Evolutionary conservation across 23 red algal species (phyloP), one percentile per base, ranked within the genome.

Genomic region (Agarophyton chilense): DNA sequence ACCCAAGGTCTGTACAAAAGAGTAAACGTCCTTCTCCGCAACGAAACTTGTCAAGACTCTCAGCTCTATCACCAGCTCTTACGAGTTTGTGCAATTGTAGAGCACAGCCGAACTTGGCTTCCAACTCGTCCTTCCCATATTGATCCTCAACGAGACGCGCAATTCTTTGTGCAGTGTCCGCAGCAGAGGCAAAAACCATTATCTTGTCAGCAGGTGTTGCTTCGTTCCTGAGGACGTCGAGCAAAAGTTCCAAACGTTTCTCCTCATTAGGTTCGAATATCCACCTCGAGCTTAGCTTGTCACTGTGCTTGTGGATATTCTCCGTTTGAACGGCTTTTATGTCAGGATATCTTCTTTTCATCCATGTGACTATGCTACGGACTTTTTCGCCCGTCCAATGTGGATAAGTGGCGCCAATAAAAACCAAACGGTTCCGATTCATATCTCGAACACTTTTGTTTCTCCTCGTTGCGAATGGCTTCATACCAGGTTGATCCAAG

Each of bases 1-100:
- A 92, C 10, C 90, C 97, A 44, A 99, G 61, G 85, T 99, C 97
- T 13, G 97, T 99, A 32, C 82, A 84, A 49, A 99, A 94, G 32
- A 99, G 75, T 38, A 99, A 65, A 40, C 91, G 89, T 22, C 28
- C 67, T n/a, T 90, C 76, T 34, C 84, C 92, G 13, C 40, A 62
- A 18, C 77, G 52, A 72, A 95, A 98, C 32, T 65, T 81, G 46
- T 31, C 34, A 31, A 98, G 77, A 13, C 81, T 93, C 5, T 63
- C 72, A 21, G 55, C 58, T 29, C 96, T 78, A 41, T 95, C 76
- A 9, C 6, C 35, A 9, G 60, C 24, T 32, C 74, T 71, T 5
- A 88, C 78, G 25, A 49, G 28, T 28, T 77, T 82, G 32, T 94
- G 92, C 24, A 94, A 72, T 55, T 83, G 68, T 8, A 78, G 40